These are phyloP conservation scores for Groenewaldozyma sp. DNA, from an alignment of 1,139 yeast genomes.

Conservation along the genomic window DNA sequence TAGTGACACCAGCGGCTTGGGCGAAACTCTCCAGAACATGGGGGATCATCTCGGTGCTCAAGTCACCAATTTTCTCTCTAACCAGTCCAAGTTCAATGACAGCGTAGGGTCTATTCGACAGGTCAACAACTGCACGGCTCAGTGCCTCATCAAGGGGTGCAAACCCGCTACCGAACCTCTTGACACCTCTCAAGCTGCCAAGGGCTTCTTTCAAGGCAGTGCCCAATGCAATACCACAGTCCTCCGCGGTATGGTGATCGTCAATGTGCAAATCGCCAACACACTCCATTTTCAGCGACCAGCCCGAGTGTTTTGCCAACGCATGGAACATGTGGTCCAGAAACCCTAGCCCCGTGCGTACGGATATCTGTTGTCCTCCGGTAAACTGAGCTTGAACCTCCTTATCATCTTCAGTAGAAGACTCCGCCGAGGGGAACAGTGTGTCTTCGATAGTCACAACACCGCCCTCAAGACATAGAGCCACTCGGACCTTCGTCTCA, in stretches of 20 bases:
- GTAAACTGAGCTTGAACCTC: slow-evolving; percentile 43
- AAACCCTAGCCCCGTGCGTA: slow-evolving; percentile 91
- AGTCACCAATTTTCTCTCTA: slow-evolving; percentile 87
- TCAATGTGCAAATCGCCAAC: slow-evolving; percentile 92
- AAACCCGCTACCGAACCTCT: slow-evolving; percentile 86
- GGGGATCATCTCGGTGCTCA: slow-evolving; percentile 93
- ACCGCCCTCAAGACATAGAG: slow-evolving; percentile 82
- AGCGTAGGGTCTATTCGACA: slow-evolving; percentile 87
- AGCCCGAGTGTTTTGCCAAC: slow-evolving; percentile 90
- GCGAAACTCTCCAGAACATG: slow-evolving; percentile 94
- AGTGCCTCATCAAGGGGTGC: slow-evolving; percentile 97
- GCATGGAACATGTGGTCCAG: slow-evolving; percentile 97
- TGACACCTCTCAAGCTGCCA: slow-evolving; percentile 84
- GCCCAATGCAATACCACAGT: slow-evolving; percentile 88
- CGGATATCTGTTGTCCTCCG: slow-evolving; percentile 59
- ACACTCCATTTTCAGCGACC: slow-evolving; percentile 87
- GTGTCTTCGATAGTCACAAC: slow-evolving; percentile 49
- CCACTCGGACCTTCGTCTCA: slow-evolving; percentile 88
- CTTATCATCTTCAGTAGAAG: slow-evolving; percentile 9
- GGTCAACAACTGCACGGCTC: slow-evolving; percentile 87
- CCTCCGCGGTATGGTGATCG: slow-evolving; percentile 96
- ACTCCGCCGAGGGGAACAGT: slow-evolving; percentile 29
- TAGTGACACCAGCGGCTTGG: slow-evolving; percentile 77
- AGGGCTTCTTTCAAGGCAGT: slow-evolving; percentile 81
- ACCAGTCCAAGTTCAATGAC: slow-evolving; percentile 82